Conservation (phyloP, 768 basidiomycete species). For the Russula abietina region DNA sequence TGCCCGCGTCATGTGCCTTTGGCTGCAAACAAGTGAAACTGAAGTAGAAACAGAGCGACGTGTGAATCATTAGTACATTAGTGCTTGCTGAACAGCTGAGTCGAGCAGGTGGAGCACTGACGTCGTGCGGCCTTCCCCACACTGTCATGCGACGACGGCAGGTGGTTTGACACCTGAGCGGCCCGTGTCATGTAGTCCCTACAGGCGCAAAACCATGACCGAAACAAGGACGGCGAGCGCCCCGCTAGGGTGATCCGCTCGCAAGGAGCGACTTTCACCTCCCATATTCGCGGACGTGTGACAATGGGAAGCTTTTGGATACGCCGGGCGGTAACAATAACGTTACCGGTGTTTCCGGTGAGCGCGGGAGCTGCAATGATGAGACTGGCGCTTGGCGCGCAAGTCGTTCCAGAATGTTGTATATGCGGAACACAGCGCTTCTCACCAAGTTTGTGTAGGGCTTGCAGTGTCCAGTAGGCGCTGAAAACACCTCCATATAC, state of each 20-base stretch:
- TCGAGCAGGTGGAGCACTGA: conserved; percentile 16
- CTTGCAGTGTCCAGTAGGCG: background rate
- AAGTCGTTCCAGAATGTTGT: conserved; percentile 1
- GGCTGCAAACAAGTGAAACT: no score
- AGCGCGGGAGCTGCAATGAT: background rate
- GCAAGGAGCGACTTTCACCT: background rate
- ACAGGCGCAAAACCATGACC: background rate
- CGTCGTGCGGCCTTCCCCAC: background rate
- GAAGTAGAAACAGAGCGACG: background rate
- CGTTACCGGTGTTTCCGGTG: background rate
- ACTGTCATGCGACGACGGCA: background rate
- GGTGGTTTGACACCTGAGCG: conserved; percentile 14
- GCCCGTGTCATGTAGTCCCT: background rate
- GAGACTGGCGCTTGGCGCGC: background rate
- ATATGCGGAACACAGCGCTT: background rate
- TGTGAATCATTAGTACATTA: background rate
- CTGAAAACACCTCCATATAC: background rate
- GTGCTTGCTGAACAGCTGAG: conserved; percentile 1
- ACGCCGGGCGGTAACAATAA: background rate
- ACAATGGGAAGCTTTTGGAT: background rate
- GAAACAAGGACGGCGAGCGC: background rate
- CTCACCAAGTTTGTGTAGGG: background rate
- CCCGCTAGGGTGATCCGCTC: background rate
- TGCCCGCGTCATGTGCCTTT: background rate
- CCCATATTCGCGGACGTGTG: conserved; percentile 1